Conservation (phyloP, 495 filamentous ascomycete species). For the Articulospora tetracladia region DNA sequence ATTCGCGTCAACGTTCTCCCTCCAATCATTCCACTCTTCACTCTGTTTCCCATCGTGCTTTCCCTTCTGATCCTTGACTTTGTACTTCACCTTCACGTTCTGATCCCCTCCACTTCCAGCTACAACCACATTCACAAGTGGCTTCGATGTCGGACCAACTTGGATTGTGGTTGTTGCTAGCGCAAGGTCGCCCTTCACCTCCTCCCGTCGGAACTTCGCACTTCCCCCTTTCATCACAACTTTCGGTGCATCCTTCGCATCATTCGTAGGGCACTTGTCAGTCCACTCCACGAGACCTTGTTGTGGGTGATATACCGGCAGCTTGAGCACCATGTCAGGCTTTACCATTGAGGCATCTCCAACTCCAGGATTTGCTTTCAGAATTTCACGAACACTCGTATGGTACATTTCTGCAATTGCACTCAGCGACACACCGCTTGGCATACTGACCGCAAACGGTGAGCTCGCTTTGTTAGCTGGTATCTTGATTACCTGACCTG, state of each 20-base stretch:
- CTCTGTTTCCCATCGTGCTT: neutral
- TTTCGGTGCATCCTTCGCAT: neutral
- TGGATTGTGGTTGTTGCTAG: neutral
- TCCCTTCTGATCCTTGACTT: neutral
- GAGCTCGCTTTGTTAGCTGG: neutral
- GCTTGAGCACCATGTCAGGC: slow-evolving; percentile 4
- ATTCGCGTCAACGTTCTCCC: neutral
- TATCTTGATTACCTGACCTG: neutral
- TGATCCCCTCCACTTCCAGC: too few species aligned
- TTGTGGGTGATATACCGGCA: neutral
- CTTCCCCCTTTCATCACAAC: neutral
- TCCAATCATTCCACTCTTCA: too few species aligned
- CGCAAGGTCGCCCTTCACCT: too few species aligned
- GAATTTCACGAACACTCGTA: neutral
- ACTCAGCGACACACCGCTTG: neutral
- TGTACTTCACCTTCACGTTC: neutral
- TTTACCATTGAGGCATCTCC: neutral
- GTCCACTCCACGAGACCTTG: neutral
- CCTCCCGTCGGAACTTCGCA: neutral
- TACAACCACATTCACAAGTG: neutral
- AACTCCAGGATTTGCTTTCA: neutral
- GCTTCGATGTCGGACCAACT: neutral
- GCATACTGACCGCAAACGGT: neutral
- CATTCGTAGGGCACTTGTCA: neutral
- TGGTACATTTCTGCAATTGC: neutral